Evolutionary conservation across 768 basidiomycete genomes (phyloP), one percentile per base, ranked within the genome.

Genomic region (Serendipita sp.): DNA sequence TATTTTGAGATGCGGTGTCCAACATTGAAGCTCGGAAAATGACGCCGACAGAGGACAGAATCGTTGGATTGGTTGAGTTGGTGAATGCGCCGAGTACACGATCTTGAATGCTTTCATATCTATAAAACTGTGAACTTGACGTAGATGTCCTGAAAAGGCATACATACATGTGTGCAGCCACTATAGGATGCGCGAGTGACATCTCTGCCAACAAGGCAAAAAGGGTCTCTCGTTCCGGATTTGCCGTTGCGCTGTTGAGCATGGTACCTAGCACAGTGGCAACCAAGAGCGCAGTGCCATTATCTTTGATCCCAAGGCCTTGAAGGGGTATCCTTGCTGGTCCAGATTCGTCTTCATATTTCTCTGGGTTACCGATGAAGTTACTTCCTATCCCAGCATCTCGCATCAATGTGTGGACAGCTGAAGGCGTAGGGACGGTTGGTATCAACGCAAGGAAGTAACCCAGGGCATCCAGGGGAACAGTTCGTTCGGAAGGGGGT

Each of bases 381-480:
- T 67, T 70, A 38, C 79, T 76, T 44, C 82, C 81, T 41, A 85
- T 76, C 37, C 80, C 77, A 54, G 84, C 84, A 41, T 88, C 85
- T 63, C 78, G 78, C 63, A 92, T 75, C 34, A 95, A 77, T 38
- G 74, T 75, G 65, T 80, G 78, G 69, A 86, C 86, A 8, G 81
- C 74, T 32, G 75, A 76, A 15, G 76, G 74, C 3, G 80, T 82
- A 3, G 84, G 81, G 32, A 86, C 85, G 44, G 83, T 77, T 2
- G 90, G 85, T 0, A 94, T 74, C 18, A 91, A 76, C 11, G 89
- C 87, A 44, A 94, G 73, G 74, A 92, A 88, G 73, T 89, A 91
- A 8, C 86, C 88, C 18, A 90, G 73, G 1, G 81, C 81, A 63
- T 90, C 85, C 0, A 78, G 74, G 54, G 76, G 79, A 67, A 80